Evolutionary conservation across 208 protist genomes (phyloP).

Genomic region (Leishmania tarentolae): DNA sequence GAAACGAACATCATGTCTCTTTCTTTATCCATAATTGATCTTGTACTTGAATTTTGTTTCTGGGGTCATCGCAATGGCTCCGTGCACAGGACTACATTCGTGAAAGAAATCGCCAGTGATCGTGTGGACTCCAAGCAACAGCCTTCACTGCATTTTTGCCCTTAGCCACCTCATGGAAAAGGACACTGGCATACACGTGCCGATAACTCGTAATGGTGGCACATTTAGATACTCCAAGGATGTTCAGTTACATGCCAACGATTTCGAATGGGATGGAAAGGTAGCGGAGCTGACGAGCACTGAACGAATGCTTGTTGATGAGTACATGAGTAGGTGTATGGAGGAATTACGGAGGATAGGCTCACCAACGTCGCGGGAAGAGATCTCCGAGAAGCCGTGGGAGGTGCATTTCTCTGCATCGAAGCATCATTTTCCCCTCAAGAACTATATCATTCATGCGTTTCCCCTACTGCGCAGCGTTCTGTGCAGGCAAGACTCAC

Average conservation of each 20-base stretch:
- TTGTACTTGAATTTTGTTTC: neutral
- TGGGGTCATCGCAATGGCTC: neutral
- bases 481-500: neutral
- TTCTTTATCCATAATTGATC: neutral
- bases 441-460: conserved; percentile 81
- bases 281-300: conserved; percentile 34
- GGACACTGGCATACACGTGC: conserved; percentile 11
- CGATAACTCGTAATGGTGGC: conserved; percentile 39
- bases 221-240: conserved; percentile 54
- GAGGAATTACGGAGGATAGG: neutral
- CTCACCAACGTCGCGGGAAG: neutral
- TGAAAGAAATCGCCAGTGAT: neutral
- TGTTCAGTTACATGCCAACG: conserved; percentile 71
- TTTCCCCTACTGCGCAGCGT: conserved; percentile 61
- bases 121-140: neutral
- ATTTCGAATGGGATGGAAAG: conserved; percentile 63
- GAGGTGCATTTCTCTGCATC: conserved; percentile 54
- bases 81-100: neutral
- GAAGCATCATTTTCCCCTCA: conserved; percentile 74
- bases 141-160: neutral
- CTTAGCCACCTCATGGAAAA: neutral
- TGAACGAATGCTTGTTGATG: conserved; percentile 32
- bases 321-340: conserved; percentile 31
- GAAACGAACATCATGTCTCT: neutral
- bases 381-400: conserved; percentile 36